phyloP scores from a whole-genome alignment of 2,329 filamentous ascomycete genomes.

The Fusarium annulatum region DNA sequence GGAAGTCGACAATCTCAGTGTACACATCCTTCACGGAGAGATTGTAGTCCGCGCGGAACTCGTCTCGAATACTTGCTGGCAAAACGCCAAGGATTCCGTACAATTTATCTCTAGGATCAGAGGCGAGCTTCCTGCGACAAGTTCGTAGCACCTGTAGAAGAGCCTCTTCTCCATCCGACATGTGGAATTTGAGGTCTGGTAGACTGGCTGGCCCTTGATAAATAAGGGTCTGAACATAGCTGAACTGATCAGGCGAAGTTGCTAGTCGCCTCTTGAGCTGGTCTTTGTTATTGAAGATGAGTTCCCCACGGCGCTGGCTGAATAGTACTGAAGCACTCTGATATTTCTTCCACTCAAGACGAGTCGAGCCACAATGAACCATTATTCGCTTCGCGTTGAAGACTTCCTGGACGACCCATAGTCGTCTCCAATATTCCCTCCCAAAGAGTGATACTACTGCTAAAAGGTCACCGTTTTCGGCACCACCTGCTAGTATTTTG shows the following conservation, averaged over 20 bases:
- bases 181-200: not conserved
- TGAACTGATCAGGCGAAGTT: constrained; percentile 14
- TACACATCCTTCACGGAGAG: constrained; percentile 28
- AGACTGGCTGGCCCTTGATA: constrained; percentile 14
- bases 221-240: constrained; percentile 8
- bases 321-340: not conserved
- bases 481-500: not conserved
- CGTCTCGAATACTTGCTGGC: not conserved
- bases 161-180: not conserved
- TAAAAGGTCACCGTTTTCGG: constrained; percentile 5
- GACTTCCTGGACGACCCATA: constrained; percentile 26
- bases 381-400: constrained; percentile 14
- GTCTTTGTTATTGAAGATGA: constrained; percentile 4
- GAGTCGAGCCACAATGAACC: constrained; percentile 15
- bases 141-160: constrained; percentile 15
- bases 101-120: constrained; percentile 20
- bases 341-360: constrained; percentile 11
- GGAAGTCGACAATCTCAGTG: constrained; percentile 23
- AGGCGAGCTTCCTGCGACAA: constrained; percentile 12
- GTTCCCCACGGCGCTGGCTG: not conserved
- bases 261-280: not conserved
- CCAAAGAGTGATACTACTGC: constrained; percentile 23
- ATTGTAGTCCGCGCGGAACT: constrained; percentile 12
- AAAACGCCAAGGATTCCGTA: constrained; percentile 23
- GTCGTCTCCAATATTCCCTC: constrained; percentile 23